Conservation (phyloP, 2,329 filamentous ascomycete species). For the Lecanosticta acicola region DNA sequence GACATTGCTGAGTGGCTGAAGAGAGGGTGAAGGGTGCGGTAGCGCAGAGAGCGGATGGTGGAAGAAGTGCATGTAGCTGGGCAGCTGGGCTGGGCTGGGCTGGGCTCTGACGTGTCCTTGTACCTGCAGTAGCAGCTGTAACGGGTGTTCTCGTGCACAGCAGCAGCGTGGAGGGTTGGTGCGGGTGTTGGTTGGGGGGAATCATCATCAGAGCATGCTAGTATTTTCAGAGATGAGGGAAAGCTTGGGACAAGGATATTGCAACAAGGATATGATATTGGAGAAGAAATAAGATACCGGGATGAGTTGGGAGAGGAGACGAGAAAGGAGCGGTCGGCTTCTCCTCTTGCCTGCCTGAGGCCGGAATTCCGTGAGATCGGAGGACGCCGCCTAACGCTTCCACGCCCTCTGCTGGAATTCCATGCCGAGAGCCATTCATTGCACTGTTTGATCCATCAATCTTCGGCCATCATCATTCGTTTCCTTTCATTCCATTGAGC, state of each 20-base stretch:
- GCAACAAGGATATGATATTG: no score
- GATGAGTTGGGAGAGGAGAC: no score
- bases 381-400: not conserved
- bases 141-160: not conserved
- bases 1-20: constrained; percentile 13
- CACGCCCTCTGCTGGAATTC: not conserved
- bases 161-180: not conserved
- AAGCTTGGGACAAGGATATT: no score
- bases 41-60: constrained; percentile 6
- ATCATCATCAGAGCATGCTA: no score
- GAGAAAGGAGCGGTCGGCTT: not conserved
- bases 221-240: no score
- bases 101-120: constrained; percentile 15
- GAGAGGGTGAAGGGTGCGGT: constrained; percentile 8
- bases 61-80: not conserved
- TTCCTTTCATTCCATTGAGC: no score
- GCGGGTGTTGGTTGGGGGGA: not conserved
- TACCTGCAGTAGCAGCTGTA: constrained; percentile 18
- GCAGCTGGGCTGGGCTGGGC: constrained; percentile 5
- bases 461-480: no score
- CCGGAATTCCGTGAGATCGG: not conserved
- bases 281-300: no score
- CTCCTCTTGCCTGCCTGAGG: not conserved
- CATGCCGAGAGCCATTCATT: no score
- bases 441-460: no score